Percentiles rank a stretch among this genome's conserved stretches.
phyloP scores from a whole-genome alignment of 139 green algal genomes.

The Bryopsis sp. region DNA sequence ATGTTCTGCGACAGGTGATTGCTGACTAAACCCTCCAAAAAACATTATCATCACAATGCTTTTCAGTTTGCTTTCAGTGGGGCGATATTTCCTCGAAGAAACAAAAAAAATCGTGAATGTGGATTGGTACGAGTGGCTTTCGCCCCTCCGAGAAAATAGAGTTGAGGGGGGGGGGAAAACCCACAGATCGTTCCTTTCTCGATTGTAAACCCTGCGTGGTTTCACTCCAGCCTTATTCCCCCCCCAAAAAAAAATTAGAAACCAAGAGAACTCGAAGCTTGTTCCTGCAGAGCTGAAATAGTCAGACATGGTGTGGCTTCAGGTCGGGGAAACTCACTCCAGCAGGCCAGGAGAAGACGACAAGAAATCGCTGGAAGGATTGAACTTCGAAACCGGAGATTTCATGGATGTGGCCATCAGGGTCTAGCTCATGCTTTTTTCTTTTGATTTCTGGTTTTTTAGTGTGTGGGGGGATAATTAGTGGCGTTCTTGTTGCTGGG shows the following conservation, averaged over 20 bases:
- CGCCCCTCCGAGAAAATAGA: too few relatives aligned
- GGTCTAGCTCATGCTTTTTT: background rate
- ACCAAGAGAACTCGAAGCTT: background rate
- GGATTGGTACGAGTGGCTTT: too few relatives aligned
- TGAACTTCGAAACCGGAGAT: conserved; percentile 85
- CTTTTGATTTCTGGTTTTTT: too few relatives aligned
- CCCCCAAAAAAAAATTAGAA: too few relatives aligned
- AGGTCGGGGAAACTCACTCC: conserved; percentile 56
- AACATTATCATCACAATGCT: background rate
- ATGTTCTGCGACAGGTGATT: conserved; percentile 73
- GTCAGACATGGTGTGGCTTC: too few relatives aligned
- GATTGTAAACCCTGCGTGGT: background rate
- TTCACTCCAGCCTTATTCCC: background rate
- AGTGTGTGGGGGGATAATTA: too few relatives aligned
- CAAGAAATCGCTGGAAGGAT: conserved; percentile 56
- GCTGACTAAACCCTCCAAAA: background rate
- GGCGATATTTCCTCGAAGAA: too few relatives aligned
- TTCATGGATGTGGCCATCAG: conserved; percentile 67
- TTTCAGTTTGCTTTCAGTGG: too few relatives aligned
- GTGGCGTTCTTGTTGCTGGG: too few relatives aligned
- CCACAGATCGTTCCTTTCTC: background rate
- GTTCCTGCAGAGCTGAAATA: background rate
- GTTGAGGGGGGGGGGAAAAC: too few relatives aligned
- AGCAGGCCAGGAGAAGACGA: conserved; percentile 55
- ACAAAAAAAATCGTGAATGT: too few relatives aligned